phyloP scores from a whole-genome alignment of 2,329 filamentous ascomycete species.

The Cercospora nicotianae region DNA sequence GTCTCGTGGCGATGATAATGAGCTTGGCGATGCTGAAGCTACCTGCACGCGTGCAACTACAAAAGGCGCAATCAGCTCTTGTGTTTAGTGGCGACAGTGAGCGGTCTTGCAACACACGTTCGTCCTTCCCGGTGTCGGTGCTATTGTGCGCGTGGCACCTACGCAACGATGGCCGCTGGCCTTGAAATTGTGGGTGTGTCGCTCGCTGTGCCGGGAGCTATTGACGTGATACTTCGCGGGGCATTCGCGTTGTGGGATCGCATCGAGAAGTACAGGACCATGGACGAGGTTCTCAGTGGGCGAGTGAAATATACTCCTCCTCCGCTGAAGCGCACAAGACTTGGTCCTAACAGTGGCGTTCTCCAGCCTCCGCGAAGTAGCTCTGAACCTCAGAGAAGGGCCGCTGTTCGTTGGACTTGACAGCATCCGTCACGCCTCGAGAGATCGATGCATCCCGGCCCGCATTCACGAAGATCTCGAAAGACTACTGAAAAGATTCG shows the following conservation, averaged over 20 bases:
- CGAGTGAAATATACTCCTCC: neutral
- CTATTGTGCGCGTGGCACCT: no score
- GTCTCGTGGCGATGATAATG: no score
- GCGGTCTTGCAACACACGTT: no score
- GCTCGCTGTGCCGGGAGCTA: neutral
- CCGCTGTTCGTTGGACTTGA: neutral
- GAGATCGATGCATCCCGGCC: neutral
- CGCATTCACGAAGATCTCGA: neutral
- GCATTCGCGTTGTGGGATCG: neutral
- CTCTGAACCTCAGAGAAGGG: neutral
- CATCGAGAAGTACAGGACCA: neutral
- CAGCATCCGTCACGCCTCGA: neutral
- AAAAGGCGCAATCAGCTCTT: no score
- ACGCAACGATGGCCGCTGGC: neutral
- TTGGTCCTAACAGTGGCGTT: neutral
- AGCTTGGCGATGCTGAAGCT: no score
- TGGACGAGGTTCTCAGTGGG: neutral
- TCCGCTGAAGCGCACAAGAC: neutral
- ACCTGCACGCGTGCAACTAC: no score
- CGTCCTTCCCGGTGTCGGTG: no score
- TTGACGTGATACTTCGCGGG: neutral
- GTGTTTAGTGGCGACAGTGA: no score
- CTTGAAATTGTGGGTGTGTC: neutral
- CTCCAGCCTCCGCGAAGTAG: neutral
- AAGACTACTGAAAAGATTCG: neutral